Conservation (phyloP, 495 filamentous ascomycete genomes). For the Darksidea phi region DNA sequence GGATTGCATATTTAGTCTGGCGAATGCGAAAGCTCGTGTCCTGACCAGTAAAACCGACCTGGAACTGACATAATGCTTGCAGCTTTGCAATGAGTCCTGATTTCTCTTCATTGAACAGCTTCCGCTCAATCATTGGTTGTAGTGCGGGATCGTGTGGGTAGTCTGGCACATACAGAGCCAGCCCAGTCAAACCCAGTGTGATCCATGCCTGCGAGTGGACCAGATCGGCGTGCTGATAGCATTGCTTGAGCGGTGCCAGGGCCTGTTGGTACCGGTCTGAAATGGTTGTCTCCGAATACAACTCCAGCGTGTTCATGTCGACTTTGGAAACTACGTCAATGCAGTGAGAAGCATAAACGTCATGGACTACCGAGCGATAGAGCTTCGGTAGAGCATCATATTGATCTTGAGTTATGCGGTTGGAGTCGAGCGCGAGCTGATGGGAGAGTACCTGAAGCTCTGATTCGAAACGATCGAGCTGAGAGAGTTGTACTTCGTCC, state of each 20-base stretch:
- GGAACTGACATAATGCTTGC: conserved; percentile 62
- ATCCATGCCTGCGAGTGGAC: conserved; percentile 53
- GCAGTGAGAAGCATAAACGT: conserved; percentile 16
- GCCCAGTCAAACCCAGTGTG: conserved; percentile 25
- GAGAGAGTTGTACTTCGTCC: conserved; percentile 55
- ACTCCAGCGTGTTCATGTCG: background rate
- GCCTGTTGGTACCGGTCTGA: background rate
- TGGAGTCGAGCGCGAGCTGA: conserved; percentile 34
- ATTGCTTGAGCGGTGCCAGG: background rate
- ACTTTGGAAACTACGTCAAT: background rate
- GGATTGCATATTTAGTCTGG: conserved; percentile 59
- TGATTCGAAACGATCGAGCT: conserved; percentile 62
- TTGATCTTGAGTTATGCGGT: conserved; percentile 37
- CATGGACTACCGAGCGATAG: background rate
- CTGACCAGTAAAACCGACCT: conserved; percentile 66
- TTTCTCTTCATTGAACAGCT: conserved; percentile 60
- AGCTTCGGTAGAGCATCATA: conserved; percentile 3
- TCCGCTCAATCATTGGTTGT: conserved; percentile 66
- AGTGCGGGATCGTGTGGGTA: conserved; percentile 83
- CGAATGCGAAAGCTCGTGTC: conserved; percentile 59
- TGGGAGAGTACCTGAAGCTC: conserved; percentile 63
- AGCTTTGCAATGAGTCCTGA: conserved; percentile 56
- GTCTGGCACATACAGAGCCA: conserved; percentile 83
- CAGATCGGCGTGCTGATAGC: too few relatives aligned
- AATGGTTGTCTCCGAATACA: background rate